Evolutionary conservation across 2,329 filamentous ascomycete species (phyloP).

Genomic region (Botrytis paeoniae): DNA sequence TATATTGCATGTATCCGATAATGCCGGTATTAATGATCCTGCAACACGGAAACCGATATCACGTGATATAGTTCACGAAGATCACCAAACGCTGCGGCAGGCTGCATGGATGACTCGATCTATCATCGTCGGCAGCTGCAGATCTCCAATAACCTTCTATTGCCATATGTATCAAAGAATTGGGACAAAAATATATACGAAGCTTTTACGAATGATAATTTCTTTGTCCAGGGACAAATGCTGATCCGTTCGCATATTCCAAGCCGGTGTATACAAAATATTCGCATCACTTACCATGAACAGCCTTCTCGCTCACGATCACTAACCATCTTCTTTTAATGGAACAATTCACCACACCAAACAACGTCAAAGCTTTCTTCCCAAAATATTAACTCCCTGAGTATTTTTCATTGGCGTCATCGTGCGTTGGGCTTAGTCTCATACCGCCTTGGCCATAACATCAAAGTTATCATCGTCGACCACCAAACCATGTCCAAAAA

Average conservation of each 20-base stretch:
- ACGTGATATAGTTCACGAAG: not conserved
- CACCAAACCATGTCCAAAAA: not conserved
- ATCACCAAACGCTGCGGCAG: not conserved
- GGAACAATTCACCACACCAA: not conserved
- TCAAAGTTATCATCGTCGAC: not conserved
- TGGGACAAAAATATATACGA: no score
- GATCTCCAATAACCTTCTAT: not conserved
- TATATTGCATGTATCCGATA: not conserved
- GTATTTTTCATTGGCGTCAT: not conserved
- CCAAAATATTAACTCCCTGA: not conserved
- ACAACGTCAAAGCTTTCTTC: not conserved
- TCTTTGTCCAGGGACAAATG: not conserved
- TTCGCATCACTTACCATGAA: not conserved
- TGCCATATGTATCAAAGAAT: not conserved
- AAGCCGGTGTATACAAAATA: not conserved
- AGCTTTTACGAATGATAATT: not conserved
- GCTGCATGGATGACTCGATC: not conserved
- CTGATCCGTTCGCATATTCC: not conserved
- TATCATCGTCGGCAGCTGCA: not conserved
- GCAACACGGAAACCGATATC: not conserved
- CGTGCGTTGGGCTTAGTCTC: not conserved
- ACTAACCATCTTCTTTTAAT: not conserved
- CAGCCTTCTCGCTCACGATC: not conserved
- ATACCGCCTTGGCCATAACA: not conserved
- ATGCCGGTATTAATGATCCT: not conserved